Conservation (phyloP, 2,329 filamentous ascomycete genomes). For the Phialophora tarda region DNA sequence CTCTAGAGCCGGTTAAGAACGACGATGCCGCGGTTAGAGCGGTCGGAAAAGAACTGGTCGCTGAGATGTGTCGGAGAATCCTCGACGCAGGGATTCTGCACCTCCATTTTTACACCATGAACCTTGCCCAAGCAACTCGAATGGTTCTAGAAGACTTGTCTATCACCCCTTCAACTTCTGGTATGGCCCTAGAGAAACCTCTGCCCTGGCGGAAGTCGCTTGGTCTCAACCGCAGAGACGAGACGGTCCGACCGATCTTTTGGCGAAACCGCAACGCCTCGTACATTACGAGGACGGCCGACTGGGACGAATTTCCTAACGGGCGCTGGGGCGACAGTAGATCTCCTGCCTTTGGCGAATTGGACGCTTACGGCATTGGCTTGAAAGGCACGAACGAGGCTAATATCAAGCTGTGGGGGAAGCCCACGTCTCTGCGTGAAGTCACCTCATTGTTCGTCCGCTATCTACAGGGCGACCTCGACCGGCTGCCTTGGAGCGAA, state of each 20-base stretch:
- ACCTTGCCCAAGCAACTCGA: conserved; percentile 88
- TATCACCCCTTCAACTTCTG: conserved; percentile 73
- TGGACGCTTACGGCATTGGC: conserved; percentile 92
- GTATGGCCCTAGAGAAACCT: conserved; percentile 82
- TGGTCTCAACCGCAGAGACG: conserved; percentile 81
- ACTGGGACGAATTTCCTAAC: conserved; percentile 99
- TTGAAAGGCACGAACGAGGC: conserved; percentile 94
- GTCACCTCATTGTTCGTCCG: conserved; percentile 81
- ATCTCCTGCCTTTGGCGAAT: conserved; percentile 92
- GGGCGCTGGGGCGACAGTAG: conserved; percentile 97
- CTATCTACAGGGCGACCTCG: conserved; percentile 80
- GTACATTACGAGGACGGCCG: conserved; percentile 92
- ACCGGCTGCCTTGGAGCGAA: conserved; percentile 92
- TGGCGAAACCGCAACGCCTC: conserved; percentile 97
- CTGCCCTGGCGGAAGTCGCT: conserved; percentile 96
- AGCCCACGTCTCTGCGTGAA: conserved; percentile 78
- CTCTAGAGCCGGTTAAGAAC: conserved; percentile 91
- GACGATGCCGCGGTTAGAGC: conserved; percentile 92
- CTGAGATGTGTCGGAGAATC: conserved; percentile 86
- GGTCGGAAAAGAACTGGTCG: conserved; percentile 83
- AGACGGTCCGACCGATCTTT: conserved; percentile 97
- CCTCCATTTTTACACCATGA: conserved; percentile 99
- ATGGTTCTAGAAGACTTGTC: conserved; percentile 92
- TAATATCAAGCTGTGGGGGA: conserved; percentile 93
- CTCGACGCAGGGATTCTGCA: conserved; percentile 82